Evolutionary conservation across 2,329 filamentous ascomycete species (phyloP).

Genomic region (Paraphaeosphaeria sporulosa): DNA sequence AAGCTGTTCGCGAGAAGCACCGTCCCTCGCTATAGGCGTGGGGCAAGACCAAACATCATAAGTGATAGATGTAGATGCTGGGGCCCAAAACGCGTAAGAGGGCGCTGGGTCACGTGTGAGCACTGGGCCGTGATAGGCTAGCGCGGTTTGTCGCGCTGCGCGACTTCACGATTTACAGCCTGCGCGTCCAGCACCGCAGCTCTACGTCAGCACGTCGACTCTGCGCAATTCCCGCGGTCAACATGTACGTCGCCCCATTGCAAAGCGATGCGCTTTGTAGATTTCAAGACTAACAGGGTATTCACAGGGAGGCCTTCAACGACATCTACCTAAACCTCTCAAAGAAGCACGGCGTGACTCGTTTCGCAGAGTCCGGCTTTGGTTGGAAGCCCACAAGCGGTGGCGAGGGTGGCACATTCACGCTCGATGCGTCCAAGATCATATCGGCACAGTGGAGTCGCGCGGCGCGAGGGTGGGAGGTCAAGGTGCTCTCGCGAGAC

Average conservation of each 20-base stretch:
- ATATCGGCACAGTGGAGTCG: slow-evolving; percentile 91
- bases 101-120: not conserved
- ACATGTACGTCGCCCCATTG: not conserved
- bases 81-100: no score
- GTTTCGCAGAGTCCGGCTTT: slow-evolving; percentile 91
- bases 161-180: slow-evolving; percentile 5
- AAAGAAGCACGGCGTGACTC: slow-evolving; percentile 89
- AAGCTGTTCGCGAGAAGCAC: no score
- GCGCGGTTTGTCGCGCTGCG: slow-evolving; percentile 5
- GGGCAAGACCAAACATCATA: no score
- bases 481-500: slow-evolving; percentile 85
- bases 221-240: not conserved
- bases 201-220: slow-evolving; percentile 8
- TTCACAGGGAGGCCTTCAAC: slow-evolving; percentile 85
- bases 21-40: no score
- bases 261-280: not conserved
- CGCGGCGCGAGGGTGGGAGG: slow-evolving; percentile 88
- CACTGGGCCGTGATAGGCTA: not conserved
- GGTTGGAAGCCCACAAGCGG: slow-evolving; percentile 92
- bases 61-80: no score
- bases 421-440: slow-evolving; percentile 86
- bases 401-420: slow-evolving; percentile 80
- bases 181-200: slow-evolving; percentile 7
- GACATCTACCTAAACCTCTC: slow-evolving; percentile 96
- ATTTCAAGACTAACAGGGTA: not conserved